A percentile compares a stretch with the other conserved stretches of the same genome.
phyloP scores from a whole-genome alignment of 768 basidiomycete species.

The Suillus discolor region DNA sequence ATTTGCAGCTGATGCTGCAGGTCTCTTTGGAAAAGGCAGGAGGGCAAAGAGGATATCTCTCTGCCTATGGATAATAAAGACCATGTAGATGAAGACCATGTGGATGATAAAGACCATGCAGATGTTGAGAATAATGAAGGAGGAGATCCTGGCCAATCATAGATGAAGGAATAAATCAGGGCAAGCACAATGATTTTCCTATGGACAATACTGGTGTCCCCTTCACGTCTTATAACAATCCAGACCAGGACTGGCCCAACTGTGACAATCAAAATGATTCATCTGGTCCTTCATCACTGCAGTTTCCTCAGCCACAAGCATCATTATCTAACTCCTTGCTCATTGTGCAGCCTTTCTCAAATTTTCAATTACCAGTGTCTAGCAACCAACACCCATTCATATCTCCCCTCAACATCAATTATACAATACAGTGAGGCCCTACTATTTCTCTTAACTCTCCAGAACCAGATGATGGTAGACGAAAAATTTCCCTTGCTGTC shows the following conservation, averaged over 20 bases:
- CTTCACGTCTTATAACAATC: no score
- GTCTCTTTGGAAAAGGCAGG: no score
- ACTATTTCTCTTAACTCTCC: not conserved
- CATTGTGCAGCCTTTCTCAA: not conserved
- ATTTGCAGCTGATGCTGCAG: conserved; percentile 7
- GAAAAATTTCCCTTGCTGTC: not conserved
- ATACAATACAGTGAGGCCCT: not conserved
- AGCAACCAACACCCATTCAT: not conserved
- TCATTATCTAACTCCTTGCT: not conserved
- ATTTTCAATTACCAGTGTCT: not conserved
- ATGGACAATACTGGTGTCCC: no score
- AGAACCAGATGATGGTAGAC: not conserved
- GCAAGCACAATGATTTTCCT: no score
- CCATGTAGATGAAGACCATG: not conserved
- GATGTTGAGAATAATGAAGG: not conserved
- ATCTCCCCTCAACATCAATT: not conserved
- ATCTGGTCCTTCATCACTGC: not conserved
- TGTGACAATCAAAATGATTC: not conserved
- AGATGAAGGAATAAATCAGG: no score
- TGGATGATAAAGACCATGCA: no score
- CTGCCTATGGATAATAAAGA: not conserved
- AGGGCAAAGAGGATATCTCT: not conserved
- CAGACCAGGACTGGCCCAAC: not conserved
- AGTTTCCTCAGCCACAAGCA: not conserved
- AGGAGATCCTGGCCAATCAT: no score